A percentile compares a stretch with the other conserved stretches of the same genome.
Conservation (phyloP, 2,329 filamentous ascomycete genomes). For the Ophiostoma triangulosporum region DNA sequence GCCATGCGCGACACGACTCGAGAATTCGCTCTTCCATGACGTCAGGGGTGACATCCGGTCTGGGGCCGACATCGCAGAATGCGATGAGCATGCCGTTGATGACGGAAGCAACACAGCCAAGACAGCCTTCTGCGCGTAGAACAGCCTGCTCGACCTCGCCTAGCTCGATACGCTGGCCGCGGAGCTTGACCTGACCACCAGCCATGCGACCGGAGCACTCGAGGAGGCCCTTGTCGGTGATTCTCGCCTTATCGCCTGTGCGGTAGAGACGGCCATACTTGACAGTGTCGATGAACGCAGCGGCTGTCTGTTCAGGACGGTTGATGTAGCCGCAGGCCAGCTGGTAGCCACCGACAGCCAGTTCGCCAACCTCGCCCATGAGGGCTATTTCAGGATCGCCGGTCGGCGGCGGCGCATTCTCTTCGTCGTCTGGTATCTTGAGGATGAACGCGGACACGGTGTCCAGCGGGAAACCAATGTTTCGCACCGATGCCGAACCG, state of each 20-base stretch:
- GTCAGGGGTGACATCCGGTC: slow-evolving; percentile 14
- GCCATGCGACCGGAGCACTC: slow-evolving; percentile 72
- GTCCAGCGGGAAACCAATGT: slow-evolving; percentile 65
- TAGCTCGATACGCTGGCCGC: slow-evolving; percentile 71
- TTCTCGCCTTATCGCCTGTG: slow-evolving; percentile 69
- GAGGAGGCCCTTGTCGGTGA: slow-evolving; percentile 54
- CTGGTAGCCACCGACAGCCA: slow-evolving; percentile 69
- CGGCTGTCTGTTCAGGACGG: slow-evolving; percentile 57
- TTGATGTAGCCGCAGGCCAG: slow-evolving; percentile 74
- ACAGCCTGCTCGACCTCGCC: slow-evolving; percentile 64
- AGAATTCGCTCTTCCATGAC: slow-evolving; percentile 33
- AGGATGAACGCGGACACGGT: slow-evolving; percentile 70
- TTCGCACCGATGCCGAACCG: slow-evolving; percentile 42
- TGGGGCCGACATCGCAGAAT: slow-evolving; percentile 43
- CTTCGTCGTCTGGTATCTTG: slow-evolving; percentile 26
- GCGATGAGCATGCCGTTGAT: slow-evolving; percentile 56
- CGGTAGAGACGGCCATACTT: slow-evolving; percentile 59
- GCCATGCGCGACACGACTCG: slow-evolving; percentile 54
- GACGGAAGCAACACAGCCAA: slow-evolving; percentile 53
- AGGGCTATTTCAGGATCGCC: slow-evolving; percentile 34
- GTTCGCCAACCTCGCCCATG: slow-evolving; percentile 58
- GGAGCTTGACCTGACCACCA: slow-evolving; percentile 72
- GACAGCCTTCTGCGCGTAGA: slow-evolving; percentile 46
- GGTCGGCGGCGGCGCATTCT: background rate
- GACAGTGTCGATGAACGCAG: slow-evolving; percentile 53